phyloP scores from a whole-genome alignment of 192 early-diverging fungal species.

The Backusella westeae region DNA sequence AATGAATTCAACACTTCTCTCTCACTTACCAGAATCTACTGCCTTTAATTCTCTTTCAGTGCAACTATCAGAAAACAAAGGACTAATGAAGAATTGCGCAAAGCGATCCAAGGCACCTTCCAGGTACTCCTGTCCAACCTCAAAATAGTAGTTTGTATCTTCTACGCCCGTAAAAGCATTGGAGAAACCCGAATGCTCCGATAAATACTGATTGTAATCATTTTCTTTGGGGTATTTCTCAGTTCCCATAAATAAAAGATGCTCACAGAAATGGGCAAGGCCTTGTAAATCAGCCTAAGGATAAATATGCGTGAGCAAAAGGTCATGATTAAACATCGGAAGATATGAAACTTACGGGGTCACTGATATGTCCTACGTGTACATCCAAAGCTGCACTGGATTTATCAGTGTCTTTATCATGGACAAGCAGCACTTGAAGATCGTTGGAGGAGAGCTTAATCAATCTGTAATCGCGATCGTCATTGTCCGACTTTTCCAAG shows the following conservation, averaged over 20 bases:
- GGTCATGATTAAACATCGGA: not conserved
- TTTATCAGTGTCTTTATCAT: slow-evolving; percentile 74
- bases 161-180: slow-evolving; percentile 82
- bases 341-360: slow-evolving; percentile 53
- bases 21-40: slow-evolving; percentile 76
- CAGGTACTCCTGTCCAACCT: slow-evolving; percentile 60
- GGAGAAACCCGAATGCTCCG: slow-evolving; percentile 72
- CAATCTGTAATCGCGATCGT: slow-evolving; percentile 60
- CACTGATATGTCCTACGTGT: slow-evolving; percentile 76
- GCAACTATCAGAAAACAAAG: slow-evolving; percentile 83
- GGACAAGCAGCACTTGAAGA: slow-evolving; percentile 68
- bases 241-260: slow-evolving; percentile 69
- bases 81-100: slow-evolving; percentile 91
- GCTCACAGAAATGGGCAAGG: slow-evolving; percentile 84
- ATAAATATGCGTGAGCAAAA: not conserved
- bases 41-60: slow-evolving; percentile 93
- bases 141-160: slow-evolving; percentile 89
- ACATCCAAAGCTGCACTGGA: slow-evolving; percentile 77
- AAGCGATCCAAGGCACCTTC: slow-evolving; percentile 66
- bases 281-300: slow-evolving; percentile 65
- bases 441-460: slow-evolving; percentile 57
- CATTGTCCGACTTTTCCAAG: slow-evolving; percentile 55
- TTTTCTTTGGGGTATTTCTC: slow-evolving; percentile 80
- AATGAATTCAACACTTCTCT: not conserved
- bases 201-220: slow-evolving; percentile 73